Percentiles rank a stretch among this genome's conserved stretches.
These are phyloP conservation scores for Bipolaris bicolor DNA, from an alignment of 2,329 filamentous ascomycete species.

Conservation along the genomic window DNA sequence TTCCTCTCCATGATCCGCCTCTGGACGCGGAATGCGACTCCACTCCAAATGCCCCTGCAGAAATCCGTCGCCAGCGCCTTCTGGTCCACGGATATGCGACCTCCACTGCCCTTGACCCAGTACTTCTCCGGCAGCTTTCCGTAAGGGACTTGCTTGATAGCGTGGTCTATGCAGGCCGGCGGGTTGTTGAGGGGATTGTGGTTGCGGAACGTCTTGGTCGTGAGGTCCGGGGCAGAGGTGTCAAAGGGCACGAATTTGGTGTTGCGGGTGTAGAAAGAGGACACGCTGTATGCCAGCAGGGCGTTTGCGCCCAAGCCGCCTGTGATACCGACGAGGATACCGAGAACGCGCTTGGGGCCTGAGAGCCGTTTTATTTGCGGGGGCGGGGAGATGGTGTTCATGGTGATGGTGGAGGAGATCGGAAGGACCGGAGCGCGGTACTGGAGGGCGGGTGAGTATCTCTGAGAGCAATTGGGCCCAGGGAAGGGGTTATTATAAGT, in stretches of 20 bases:
- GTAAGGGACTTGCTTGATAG: conserved; percentile 45
- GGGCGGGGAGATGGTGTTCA: conserved; percentile 47
- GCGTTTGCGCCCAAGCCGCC: conserved; percentile 40
- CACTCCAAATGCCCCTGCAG: conserved; percentile 48
- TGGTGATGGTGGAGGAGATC: conserved; percentile 7
- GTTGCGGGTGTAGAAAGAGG: conserved; percentile 44
- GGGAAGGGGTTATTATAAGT: too few relatives aligned
- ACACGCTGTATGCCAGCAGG: conserved; percentile 43
- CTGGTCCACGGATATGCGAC: conserved; percentile 34
- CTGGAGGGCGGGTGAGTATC: not conserved
- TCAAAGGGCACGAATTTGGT: conserved; percentile 48
- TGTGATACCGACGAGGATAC: conserved; percentile 40
- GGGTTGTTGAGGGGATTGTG: conserved; percentile 46
- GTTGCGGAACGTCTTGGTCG: conserved; percentile 24
- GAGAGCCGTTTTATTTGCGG: conserved; percentile 41
- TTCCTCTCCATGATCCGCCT: conserved; percentile 45
- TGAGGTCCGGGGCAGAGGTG: conserved; percentile 34
- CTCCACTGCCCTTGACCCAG: conserved; percentile 17
- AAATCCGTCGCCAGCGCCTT: conserved; percentile 44
- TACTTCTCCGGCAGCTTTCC: conserved; percentile 37
- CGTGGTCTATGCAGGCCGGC: conserved; percentile 47
- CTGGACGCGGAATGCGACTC: conserved; percentile 46
- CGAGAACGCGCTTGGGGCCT: conserved; percentile 37
- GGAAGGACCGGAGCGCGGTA: too few relatives aligned
- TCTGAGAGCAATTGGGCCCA: not conserved